Evolutionary conservation across 768 basidiomycete genomes (phyloP).

Genomic region (Infundibulicybe gibba): DNA sequence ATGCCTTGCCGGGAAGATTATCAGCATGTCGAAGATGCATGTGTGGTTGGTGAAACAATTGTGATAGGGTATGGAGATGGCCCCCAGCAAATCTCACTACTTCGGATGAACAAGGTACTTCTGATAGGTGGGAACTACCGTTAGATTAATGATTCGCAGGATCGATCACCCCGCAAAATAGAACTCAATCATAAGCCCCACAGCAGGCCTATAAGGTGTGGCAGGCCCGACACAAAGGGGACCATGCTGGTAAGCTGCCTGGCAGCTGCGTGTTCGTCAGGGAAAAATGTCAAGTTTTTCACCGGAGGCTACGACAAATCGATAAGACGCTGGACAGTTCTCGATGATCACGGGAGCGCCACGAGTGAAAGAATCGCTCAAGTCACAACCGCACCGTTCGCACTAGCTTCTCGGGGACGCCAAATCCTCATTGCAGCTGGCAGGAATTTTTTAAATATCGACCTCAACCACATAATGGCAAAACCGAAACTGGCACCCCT

Average conservation of each 20-base stretch:
- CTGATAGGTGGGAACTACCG: not conserved
- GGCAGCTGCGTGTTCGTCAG: slow-evolving; percentile 34
- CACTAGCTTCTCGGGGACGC: slow-evolving; percentile 33
- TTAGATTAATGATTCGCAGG: slow-evolving; percentile 13
- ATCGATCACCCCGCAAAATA: slow-evolving; percentile 21
- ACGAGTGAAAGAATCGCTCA: slow-evolving; percentile 13
- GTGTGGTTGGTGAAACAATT: slow-evolving; percentile 33
- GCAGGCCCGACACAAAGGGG: not conserved
- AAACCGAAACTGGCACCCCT: slow-evolving; percentile 24
- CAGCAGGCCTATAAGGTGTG: slow-evolving; percentile 1
- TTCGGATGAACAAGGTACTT: slow-evolving; percentile 24
- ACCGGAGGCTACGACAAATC: slow-evolving; percentile 46
- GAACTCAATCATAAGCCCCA: slow-evolving; percentile 24
- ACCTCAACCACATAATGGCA: slow-evolving; percentile 29
- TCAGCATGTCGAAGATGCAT: slow-evolving; percentile 44
- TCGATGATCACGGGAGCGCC: slow-evolving; percentile 17
- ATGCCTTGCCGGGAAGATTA: slow-evolving; percentile 30
- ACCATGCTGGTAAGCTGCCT: slow-evolving; percentile 6
- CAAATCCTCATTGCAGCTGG: slow-evolving; percentile 33
- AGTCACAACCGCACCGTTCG: slow-evolving; percentile 22
- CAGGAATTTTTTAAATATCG: slow-evolving; percentile 27
- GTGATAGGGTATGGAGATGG: slow-evolving; percentile 42
- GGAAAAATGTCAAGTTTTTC: slow-evolving; percentile 32
- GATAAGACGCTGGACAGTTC: slow-evolving; percentile 36
- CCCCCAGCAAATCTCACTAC: slow-evolving; percentile 36